Evolutionary conservation across 2,329 filamentous ascomycete genomes (phyloP).

Genomic region (Calcarisporium arbuscula): DNA sequence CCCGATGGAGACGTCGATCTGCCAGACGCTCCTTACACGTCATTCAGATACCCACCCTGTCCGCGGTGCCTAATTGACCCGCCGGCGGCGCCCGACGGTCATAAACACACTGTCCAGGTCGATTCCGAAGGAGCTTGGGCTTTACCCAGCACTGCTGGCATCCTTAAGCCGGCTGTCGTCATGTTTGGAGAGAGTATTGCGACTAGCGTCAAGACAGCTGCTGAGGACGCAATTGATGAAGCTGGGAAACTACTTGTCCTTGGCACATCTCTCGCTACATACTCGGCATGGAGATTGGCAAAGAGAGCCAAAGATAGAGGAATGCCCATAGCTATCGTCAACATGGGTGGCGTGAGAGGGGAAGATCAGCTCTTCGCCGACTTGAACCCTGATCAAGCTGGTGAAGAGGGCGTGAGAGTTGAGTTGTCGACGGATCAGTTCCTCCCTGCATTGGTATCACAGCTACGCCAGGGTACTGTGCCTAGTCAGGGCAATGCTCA

Average conservation of each 20-base stretch:
- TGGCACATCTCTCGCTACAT: slow-evolving; percentile 88
- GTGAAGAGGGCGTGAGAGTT: slow-evolving; percentile 47
- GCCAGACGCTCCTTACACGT: slow-evolving; percentile 78
- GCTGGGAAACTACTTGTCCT: slow-evolving; percentile 71
- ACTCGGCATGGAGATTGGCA: slow-evolving; percentile 86
- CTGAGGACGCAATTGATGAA: slow-evolving; percentile 73
- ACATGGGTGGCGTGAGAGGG: slow-evolving; percentile 76
- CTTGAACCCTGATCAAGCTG: slow-evolving; percentile 44
- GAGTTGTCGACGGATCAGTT: slow-evolving; percentile 53
- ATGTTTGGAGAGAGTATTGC: slow-evolving; percentile 95
- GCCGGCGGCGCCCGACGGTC: slow-evolving; percentile 48
- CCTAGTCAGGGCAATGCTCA: neutral
- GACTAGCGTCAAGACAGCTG: slow-evolving; percentile 60
- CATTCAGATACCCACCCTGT: slow-evolving; percentile 87
- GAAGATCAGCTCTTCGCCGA: slow-evolving; percentile 66
- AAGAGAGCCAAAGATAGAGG: slow-evolving; percentile 74
- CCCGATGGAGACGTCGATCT: slow-evolving; percentile 93
- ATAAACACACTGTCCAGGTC: slow-evolving; percentile 53
- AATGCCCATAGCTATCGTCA: slow-evolving; percentile 83
- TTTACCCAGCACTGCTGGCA: slow-evolving; percentile 59
- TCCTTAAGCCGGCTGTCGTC: slow-evolving; percentile 86
- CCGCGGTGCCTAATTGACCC: slow-evolving; percentile 67
- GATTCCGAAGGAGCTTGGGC: slow-evolving; percentile 79
- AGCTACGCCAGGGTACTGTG: slow-evolving; percentile 31
- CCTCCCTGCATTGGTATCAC: slow-evolving; percentile 50